phyloP scores from a whole-genome alignment of 2,329 filamentous ascomycete species.

The Nemania sp. region DNA sequence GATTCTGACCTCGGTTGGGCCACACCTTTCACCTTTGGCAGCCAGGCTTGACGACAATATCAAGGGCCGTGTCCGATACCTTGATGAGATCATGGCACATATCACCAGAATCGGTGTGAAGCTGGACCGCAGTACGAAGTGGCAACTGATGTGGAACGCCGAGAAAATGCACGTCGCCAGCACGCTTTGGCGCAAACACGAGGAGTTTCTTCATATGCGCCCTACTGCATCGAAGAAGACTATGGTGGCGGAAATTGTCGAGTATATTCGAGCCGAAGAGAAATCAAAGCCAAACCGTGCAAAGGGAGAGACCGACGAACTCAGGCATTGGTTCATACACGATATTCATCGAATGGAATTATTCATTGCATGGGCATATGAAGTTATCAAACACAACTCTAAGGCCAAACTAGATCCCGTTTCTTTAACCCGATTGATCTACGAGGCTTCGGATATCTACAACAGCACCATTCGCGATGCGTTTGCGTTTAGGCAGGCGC shows the following conservation, averaged over 20 bases:
- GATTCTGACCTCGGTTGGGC: constrained; percentile 76
- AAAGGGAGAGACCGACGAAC: constrained; percentile 72
- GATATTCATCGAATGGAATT: constrained; percentile 73
- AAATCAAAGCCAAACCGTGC: constrained; percentile 68
- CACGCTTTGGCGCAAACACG: constrained; percentile 79
- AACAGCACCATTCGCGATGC: constrained; percentile 71
- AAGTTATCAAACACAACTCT: constrained; percentile 73
- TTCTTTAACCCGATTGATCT: constrained; percentile 58
- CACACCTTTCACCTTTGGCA: constrained; percentile 72
- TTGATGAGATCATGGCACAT: constrained; percentile 75
- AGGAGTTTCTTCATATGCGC: constrained; percentile 65
- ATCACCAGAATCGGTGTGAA: constrained; percentile 67
- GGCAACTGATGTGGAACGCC: constrained; percentile 83
- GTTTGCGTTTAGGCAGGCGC: constrained; percentile 71
- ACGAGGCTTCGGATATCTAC: constrained; percentile 68
- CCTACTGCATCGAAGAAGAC: constrained; percentile 66
- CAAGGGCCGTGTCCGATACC: constrained; percentile 68
- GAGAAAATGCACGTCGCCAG: constrained; percentile 85
- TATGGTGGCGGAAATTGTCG: constrained; percentile 73
- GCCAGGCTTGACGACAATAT: constrained; percentile 83
- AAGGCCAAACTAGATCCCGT: constrained; percentile 61
- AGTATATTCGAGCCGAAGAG: constrained; percentile 74
- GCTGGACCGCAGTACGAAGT: constrained; percentile 70
- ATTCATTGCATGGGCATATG: constrained; percentile 77
- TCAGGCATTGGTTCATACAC: constrained; percentile 85